Evolutionary conservation across 345 rosid species (phyloP), one percentile per base, ranked within the genome.

Genomic region (Lumnitzera racemosa): DNA sequence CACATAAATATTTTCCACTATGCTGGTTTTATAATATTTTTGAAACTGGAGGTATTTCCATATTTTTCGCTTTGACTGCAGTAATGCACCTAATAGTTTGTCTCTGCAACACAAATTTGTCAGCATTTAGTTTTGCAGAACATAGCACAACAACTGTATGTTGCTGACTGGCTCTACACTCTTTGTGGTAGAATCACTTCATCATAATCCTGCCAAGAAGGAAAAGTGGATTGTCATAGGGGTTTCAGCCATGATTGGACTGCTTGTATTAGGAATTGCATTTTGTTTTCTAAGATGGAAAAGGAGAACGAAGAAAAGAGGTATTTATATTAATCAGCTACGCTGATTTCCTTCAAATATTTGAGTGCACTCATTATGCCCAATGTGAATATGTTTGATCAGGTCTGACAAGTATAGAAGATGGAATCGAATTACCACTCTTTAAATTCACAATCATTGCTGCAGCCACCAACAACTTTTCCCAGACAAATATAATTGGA

Each of bases 401-500:
- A 51, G 59, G 55, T 15, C 23, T 16, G 23, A 31, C 49, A 64
- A 55, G 24, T 17, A n/a, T 43, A 46, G 68, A 67, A 56, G 76
- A 71, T 20, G 80, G 75, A 17, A 51, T 72, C 20, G 82, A 77
- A 27, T 61, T 77, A 20, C 72, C 78, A 12, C 16, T 70, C 49
- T 70, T 72, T 66, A 70, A 72, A 59, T 67, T 80, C 55, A 50
- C 49, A 25, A 70, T 63, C 24, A 58, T 77, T 56, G 56, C 76
- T 16, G 27, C 57, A 51, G 61, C 46, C 20, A 72, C 68, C 20
- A 53, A 74, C 49, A 49, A 72, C 62, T 80, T 80, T 66, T 62
- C 72, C 25, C 67, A 67, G 3, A 57, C 67, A 29, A 75, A 77
- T 52, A 70, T 70, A 55, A 59, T 80, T 2, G 85, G 85, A 24